These are phyloP conservation scores for Diaporthe vexans DNA, from an alignment of 2,329 filamentous ascomycete genomes.

Conservation along the genomic window DNA sequence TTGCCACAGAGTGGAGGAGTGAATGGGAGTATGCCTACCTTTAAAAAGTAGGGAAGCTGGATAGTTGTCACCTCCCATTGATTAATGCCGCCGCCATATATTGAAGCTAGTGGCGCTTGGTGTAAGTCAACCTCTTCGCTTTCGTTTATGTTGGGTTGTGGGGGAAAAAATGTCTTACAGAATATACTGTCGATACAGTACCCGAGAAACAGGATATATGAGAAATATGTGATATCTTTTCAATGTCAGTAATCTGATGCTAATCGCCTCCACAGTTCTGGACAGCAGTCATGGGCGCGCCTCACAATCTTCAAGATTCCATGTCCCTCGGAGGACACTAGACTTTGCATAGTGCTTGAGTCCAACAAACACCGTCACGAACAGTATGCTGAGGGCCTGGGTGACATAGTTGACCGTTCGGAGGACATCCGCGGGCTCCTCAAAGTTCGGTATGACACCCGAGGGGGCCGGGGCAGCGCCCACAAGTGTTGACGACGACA, in stretches of 20 bases:
- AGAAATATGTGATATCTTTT: conserved; percentile 7
- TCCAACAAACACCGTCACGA: conserved; percentile 47
- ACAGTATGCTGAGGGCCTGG: conserved; percentile 48
- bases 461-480: conserved; percentile 46
- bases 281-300: background rate
- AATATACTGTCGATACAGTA: conserved; percentile 47
- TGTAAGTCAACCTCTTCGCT: background rate
- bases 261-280: background rate
- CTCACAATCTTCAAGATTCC: conserved; percentile 49
- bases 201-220: conserved; percentile 48
- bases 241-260: background rate
- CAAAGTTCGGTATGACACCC: conserved; percentile 46
- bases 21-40: conserved; percentile 46
- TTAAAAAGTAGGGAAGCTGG: conserved; percentile 51
- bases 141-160: background rate
- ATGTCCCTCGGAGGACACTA: conserved; percentile 41
- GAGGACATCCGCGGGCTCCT: conserved; percentile 48
- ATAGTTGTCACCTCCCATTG: conserved; percentile 50
- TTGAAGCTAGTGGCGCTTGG: conserved; percentile 40
- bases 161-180: conserved; percentile 41
- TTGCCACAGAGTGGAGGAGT: too few species aligned
- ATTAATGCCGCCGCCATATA: conserved; percentile 55
- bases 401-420: conserved; percentile 48
- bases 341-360: conserved; percentile 48
- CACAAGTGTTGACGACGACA: conserved; percentile 34